Evolutionary conservation across 176 grass and related monocot genomes (phyloP), one percentile per base, ranked within the genome.

Genomic region (Sorghum bicolor): DNA sequence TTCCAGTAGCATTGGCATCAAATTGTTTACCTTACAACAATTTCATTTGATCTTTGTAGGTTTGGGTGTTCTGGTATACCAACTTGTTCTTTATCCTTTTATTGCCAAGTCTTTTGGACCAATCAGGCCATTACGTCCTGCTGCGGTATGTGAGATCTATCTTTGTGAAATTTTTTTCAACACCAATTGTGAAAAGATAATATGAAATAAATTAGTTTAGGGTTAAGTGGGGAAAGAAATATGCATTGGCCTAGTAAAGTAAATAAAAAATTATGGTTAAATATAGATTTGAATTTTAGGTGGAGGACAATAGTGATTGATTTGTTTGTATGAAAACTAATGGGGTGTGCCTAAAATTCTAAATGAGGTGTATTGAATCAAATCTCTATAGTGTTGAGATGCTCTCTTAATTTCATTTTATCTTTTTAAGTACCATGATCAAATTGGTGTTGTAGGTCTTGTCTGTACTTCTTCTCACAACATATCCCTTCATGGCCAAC

Each of bases 371-470:
- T 34, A 34, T 34, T 34, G 4, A 34, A 2, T 37, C 26, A 76
- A 39, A 78, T 62, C 8, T 6, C 8, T 63, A 28, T 19, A 6
- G 63, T 45, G 1, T 77, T 47, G 8, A 75, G 7, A 69, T 64
- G 25, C 8, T 72, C 73, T 3, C 82, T 69, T 60, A 39, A 47
- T 67, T 36, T 32, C 45, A n/a, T n/a, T 36, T 12, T 9, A 68
- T 73, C 4, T 60, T 61, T 69, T 57, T 20, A 30, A 47, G 2
- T 73, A 65, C 24, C 9, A n/a, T 69, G 39, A 69, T 88, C n/a
- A n/a, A n/a, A n/a, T n/a, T n/a, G n/a, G n/a, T n/a, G n/a, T 28
- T 86, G 60, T 76, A 93, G 92, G 28, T 93, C 62, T 77, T 90
- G 48, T 85, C 88, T 50, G 88, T 93, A 78, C 69, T 87, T 75